A percentile compares a stretch with the other conserved stretches of the same genome.
phyloP scores from a whole-genome alignment of 208 protist genomes.

The Willaertia magna region DNA sequence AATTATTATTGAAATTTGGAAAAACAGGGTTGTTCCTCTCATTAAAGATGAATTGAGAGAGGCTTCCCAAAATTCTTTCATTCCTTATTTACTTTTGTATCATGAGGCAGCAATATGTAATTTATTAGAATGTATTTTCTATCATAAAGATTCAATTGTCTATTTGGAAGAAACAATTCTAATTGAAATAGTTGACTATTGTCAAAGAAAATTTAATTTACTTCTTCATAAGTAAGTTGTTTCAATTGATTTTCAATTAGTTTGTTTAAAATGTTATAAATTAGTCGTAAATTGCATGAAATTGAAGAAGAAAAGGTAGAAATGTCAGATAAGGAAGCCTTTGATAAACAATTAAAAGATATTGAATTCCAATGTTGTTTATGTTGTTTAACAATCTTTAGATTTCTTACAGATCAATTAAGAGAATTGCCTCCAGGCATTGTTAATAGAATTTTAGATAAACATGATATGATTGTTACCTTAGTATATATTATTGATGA shows the following conservation, averaged over 20 bases:
- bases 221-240: background rate
- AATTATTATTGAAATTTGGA: background rate
- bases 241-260: no score
- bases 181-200: slow-evolving; percentile 1
- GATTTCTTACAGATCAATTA: background rate
- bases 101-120: background rate
- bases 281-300: background rate
- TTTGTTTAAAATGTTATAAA: background rate
- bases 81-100: background rate
- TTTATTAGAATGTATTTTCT: background rate
- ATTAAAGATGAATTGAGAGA: background rate
- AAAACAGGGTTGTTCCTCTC: background rate
- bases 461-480: background rate
- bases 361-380: background rate
- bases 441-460: background rate
- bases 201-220: background rate
- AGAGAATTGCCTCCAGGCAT: background rate
- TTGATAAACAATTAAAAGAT: background rate
- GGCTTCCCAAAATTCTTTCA: background rate
- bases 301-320: background rate
- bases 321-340: background rate
- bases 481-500: background rate
- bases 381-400: background rate
- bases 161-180: background rate
- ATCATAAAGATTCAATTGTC: background rate